A percentile compares a stretch with the other conserved stretches of the same genome.
Conservation (phyloP, 441 rosid genomes). For the Macaranga tanarius region DNA sequence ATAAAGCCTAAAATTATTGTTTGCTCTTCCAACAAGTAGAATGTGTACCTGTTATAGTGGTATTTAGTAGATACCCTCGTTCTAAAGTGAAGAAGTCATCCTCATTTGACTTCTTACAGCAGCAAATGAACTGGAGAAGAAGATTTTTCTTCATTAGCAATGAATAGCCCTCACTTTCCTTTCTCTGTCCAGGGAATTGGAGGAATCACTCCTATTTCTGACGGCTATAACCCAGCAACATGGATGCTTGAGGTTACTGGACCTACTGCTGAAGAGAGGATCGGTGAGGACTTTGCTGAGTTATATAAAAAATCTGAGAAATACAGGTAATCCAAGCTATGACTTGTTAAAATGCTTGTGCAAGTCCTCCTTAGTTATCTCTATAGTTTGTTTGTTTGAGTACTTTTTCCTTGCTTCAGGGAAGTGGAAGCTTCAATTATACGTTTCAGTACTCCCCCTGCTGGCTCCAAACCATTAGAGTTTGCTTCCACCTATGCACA, state of each 20-base stretch:
- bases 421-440: slow-evolving; percentile 64
- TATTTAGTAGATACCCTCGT: not conserved
- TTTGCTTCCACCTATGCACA: slow-evolving; percentile 64
- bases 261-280: slow-evolving; percentile 45
- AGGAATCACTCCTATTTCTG: slow-evolving; percentile 20
- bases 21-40: no score
- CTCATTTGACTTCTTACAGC: not conserved
- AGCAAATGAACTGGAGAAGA: not conserved
- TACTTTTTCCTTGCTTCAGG: slow-evolving; percentile 36
- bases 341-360: not conserved
- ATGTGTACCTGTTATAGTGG: not conserved
- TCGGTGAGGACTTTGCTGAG: slow-evolving; percentile 63
- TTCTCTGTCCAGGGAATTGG: slow-evolving; percentile 9
- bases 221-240: slow-evolving; percentile 78
- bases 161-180: not conserved
- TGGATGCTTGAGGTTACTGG: slow-evolving; percentile 88
- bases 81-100: not conserved
- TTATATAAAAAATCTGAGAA: slow-evolving; percentile 54
- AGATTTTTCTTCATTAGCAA: not conserved
- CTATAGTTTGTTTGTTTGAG: slow-evolving; percentile 1
- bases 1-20: not conserved
- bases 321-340: slow-evolving; percentile 41
- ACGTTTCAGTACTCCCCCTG: slow-evolving; percentile 55
- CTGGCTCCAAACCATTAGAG: slow-evolving; percentile 59
- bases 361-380: not conserved